Conservation (phyloP, 2,329 filamentous ascomycete species). For the Pestalotiopsis sp. region DNA sequence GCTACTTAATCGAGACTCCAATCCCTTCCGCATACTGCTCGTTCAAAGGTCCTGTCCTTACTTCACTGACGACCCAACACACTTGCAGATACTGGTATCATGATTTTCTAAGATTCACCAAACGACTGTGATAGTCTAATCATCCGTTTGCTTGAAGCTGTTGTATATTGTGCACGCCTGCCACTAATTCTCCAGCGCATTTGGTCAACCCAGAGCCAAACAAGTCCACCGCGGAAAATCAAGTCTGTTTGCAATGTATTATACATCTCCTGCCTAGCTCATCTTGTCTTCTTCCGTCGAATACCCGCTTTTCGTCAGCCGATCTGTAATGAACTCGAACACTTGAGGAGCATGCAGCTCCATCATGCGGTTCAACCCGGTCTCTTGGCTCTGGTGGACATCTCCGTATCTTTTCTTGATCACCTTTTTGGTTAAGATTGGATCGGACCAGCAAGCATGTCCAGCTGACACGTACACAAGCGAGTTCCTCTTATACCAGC, state of each 20-base stretch:
- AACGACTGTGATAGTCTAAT: neutral
- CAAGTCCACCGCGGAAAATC: neutral
- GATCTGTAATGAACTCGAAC: slow-evolving; percentile 51
- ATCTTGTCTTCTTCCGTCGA: slow-evolving; percentile 50
- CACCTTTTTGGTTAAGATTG: slow-evolving; percentile 61
- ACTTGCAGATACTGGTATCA: neutral
- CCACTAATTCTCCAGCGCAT: neutral
- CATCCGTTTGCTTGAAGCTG: neutral
- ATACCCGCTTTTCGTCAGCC: slow-evolving; percentile 41
- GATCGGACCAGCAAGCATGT: slow-evolving; percentile 76
- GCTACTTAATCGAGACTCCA: too few species aligned
- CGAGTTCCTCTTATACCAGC: slow-evolving; percentile 85
- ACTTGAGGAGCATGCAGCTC: slow-evolving; percentile 53
- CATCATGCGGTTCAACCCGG: slow-evolving; percentile 60
- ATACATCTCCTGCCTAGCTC: neutral
- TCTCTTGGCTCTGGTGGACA: slow-evolving; percentile 53
- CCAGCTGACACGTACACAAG: slow-evolving; percentile 75
- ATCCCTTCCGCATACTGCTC: too few species aligned
- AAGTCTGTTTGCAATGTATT: neutral
- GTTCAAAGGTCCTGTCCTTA: too few species aligned
- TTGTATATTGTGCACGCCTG: neutral
- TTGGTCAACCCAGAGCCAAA: neutral
- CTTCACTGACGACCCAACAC: too few species aligned
- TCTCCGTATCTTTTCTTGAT: slow-evolving; percentile 63
- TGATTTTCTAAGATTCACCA: neutral